These are phyloP conservation scores for Apiospora sp. DNA, from an alignment of 2,329 filamentous ascomycete species.

Conservation along the genomic window DNA sequence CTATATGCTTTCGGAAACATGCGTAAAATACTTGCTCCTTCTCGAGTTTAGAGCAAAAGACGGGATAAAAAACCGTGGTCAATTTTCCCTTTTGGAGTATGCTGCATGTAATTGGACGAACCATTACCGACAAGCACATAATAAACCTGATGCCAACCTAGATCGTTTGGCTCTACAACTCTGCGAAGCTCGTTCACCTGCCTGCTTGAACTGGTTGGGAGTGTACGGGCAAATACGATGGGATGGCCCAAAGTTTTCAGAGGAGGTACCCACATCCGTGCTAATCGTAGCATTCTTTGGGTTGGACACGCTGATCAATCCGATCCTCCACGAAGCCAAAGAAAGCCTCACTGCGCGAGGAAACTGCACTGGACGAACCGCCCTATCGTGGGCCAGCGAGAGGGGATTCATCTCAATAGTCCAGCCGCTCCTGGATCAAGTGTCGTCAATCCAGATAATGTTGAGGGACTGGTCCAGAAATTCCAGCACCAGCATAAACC, in stretches of 20 bases:
- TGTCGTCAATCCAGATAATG: neutral
- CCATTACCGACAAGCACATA: constrained; percentile 28
- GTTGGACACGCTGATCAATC: constrained; percentile 23
- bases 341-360: constrained; percentile 4
- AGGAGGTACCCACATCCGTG: constrained; percentile 22
- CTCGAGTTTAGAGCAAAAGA: neutral
- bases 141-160: constrained; percentile 9
- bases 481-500: neutral
- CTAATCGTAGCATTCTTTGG: constrained; percentile 29
- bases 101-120: constrained; percentile 30
- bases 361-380: constrained; percentile 11
- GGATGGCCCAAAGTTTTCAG: neutral
- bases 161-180: constrained; percentile 25
- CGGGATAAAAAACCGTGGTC: neutral
- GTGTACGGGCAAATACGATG: constrained; percentile 24
- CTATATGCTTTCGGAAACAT: constrained; percentile 29
- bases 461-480: neutral
- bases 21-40: constrained; percentile 28
- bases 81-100: constrained; percentile 26
- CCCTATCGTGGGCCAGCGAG: constrained; percentile 31
- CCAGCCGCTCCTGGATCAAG: constrained; percentile 23
- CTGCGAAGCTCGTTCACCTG: constrained; percentile 23
- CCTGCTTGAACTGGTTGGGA: constrained; percentile 25
- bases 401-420: constrained; percentile 28
- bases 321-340: constrained; percentile 21